phyloP scores from a whole-genome alignment of 176 grass and related monocot genomes.

The Bothriochloa decipiens region DNA sequence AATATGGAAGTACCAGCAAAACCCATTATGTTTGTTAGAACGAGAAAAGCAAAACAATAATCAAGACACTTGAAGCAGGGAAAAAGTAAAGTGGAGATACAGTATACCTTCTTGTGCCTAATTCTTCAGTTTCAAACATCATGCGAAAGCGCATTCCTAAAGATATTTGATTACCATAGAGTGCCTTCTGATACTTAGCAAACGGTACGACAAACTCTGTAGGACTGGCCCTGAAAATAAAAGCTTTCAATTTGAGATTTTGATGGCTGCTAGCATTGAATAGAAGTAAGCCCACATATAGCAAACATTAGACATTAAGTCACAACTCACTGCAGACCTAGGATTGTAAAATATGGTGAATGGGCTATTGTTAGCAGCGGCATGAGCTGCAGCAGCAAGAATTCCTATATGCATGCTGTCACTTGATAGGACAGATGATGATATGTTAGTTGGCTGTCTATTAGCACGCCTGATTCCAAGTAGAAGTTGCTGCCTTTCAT shows the following conservation, averaged over 20 bases:
- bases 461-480: conserved; percentile 82
- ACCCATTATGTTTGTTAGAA: background rate
- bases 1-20: conserved; percentile 18
- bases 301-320: conserved; percentile 6
- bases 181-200: conserved; percentile 78
- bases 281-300: conserved; percentile 5
- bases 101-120: conserved; percentile 70
- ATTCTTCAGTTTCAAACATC: conserved; percentile 93
- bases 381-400: conserved; percentile 90
- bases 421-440: conserved; percentile 89
- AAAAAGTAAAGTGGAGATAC: conserved; percentile 14
- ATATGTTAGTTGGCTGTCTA: conserved; percentile 68
- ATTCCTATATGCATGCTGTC: conserved; percentile 97
- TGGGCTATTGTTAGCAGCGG: conserved; percentile 75
- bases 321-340: conserved; percentile 55
- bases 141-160: conserved; percentile 93
- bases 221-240: conserved; percentile 76
- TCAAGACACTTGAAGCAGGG: background rate
- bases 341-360: conserved; percentile 96
- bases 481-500: conserved; percentile 77
- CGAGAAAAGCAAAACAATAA: background rate
- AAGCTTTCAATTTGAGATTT: conserved; percentile 38
- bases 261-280: background rate
- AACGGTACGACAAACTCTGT: conserved; percentile 88
- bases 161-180: conserved; percentile 77